phyloP scores from a whole-genome alignment of 441 rosid genomes.

The Theobroma grandiflorum region DNA sequence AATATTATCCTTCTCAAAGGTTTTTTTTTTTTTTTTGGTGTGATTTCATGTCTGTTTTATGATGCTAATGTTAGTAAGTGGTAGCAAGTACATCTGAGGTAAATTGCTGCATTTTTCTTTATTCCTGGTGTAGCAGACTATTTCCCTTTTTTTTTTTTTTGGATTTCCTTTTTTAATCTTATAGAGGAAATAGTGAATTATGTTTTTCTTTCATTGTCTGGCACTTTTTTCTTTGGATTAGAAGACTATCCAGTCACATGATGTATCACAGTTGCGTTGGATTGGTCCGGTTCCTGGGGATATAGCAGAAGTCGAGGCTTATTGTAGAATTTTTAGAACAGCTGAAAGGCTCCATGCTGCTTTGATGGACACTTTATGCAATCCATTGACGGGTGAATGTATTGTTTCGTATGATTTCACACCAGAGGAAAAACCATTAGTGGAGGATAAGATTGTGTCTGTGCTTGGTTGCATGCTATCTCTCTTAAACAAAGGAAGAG shows the following conservation, averaged over 20 bases:
- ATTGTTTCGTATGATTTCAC: constrained; percentile 76
- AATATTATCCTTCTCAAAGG: background rate
- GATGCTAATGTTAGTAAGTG: background rate
- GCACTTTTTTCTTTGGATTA: constrained; percentile 41
- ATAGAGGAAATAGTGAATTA: background rate
- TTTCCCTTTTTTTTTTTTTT: background rate
- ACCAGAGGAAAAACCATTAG: constrained; percentile 80
- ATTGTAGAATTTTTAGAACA: constrained; percentile 92
- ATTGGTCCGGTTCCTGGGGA: constrained; percentile 97
- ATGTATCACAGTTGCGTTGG: constrained; percentile 76
- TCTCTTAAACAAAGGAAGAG: constrained; percentile 86
- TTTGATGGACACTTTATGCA: constrained; percentile 91
- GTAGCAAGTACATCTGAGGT: background rate
- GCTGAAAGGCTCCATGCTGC: constrained; percentile 88
- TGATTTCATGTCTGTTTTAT: background rate
- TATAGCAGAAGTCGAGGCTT: constrained; percentile 96
- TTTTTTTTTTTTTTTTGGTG: background rate
- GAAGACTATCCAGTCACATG: constrained; percentile 61
- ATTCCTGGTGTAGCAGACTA: background rate
- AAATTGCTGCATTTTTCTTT: background rate
- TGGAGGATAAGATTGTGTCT: constrained; percentile 93
- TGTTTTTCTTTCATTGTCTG: constrained; percentile 29
- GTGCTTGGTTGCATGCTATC: constrained; percentile 94
- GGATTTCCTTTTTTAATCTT: constrained; percentile 8
- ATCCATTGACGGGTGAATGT: constrained; percentile 96